A percentile compares a stretch with the other conserved stretches of the same genome.
These are phyloP conservation scores for Candida dajiaensis DNA, from an alignment of 805 yeast species.

Conservation along the genomic window DNA sequence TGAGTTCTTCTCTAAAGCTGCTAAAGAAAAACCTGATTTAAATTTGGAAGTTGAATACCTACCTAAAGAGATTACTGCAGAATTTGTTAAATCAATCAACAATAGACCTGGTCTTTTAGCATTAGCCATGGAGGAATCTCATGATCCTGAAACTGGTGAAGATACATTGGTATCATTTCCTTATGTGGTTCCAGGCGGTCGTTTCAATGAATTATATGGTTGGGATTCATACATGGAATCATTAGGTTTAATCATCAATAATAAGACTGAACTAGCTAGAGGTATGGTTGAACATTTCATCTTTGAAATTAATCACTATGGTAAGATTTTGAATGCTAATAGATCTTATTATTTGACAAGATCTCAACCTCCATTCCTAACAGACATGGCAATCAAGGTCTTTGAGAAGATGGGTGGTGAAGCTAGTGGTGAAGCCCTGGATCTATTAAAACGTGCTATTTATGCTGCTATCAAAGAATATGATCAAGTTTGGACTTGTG, in stretches of 20 bases:
- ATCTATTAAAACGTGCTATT: slow-evolving; percentile 59
- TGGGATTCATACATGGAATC: slow-evolving; percentile 97
- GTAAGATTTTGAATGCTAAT: slow-evolving; percentile 91
- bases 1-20: slow-evolving; percentile 54
- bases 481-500: slow-evolving; percentile 66
- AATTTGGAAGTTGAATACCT: slow-evolving; percentile 69
- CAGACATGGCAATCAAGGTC: slow-evolving; percentile 81
- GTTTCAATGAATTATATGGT: slow-evolving; percentile 94
- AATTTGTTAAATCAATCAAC: slow-evolving; percentile 70
- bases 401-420: slow-evolving; percentile 52
- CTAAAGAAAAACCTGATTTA: slow-evolving; percentile 47
- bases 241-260: slow-evolving; percentile 69
- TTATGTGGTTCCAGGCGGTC: slow-evolving; percentile 94
- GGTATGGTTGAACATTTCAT: slow-evolving; percentile 92
- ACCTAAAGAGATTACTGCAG: slow-evolving; percentile 71
- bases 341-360: slow-evolving; percentile 85
- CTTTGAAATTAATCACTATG: slow-evolving; percentile 84
- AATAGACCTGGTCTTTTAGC: slow-evolving; percentile 82
- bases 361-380: slow-evolving; percentile 94
- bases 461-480: slow-evolving; percentile 86
- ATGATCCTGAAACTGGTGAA: slow-evolving; percentile 47
- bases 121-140: slow-evolving; percentile 55
- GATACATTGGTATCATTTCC: slow-evolving; percentile 60
- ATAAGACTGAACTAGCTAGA: slow-evolving; percentile 61
- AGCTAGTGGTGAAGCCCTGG: slow-evolving; percentile 42